Evolutionary conservation across 2,329 filamentous ascomycete genomes (phyloP), one percentile per base, ranked within the genome.

Genomic region (Fusarium azukiicola): DNA sequence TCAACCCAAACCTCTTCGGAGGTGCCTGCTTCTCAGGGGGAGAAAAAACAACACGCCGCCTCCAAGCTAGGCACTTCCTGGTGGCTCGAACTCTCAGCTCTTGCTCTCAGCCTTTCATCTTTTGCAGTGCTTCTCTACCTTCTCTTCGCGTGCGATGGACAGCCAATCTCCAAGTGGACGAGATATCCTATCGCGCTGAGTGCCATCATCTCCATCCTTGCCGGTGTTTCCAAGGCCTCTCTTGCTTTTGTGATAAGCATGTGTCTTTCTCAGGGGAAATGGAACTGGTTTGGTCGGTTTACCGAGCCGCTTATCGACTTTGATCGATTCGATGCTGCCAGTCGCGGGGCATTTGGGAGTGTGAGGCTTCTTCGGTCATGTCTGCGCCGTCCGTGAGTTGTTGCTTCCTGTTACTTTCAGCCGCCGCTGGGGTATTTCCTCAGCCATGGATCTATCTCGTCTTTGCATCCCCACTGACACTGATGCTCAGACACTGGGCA

Each of bases 321-420:
- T 63, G 73, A 80, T 49, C 79, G 75, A 0, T 71, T 79, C 12
- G 75, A 79, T 44, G 75, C 69, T 5, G 75, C 75, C 1, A 80
- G 73, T 10, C 21, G 79, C 4, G 77, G 73, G 0, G 21, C 69
- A 2, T 78, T 64, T 68, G 77, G 77, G 1, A 71, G 71, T 11
- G 4, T 75, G 1, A 72, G 79, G 5, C 32, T 79, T 0, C 36
- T 80, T 0, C 27, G 16, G 67, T 56, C 5, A 49, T 69, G 7
- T 32, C 9, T 72, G 0, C 77, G 67, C 2, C 74, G 27, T 1
- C 77, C 69, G 74, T 79, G 61, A 54, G 14, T 54, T 17, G 14
- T 54, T 17, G 32, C 50, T 21, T 54, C 17, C 50, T 36, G 11
- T 21, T 10, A 54, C 27, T 32, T 32, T 32, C 27, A 32, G 27